Evolutionary conservation across 768 basidiomycete genomes (phyloP).

Genomic region (Stropharia rugosoannulata): DNA sequence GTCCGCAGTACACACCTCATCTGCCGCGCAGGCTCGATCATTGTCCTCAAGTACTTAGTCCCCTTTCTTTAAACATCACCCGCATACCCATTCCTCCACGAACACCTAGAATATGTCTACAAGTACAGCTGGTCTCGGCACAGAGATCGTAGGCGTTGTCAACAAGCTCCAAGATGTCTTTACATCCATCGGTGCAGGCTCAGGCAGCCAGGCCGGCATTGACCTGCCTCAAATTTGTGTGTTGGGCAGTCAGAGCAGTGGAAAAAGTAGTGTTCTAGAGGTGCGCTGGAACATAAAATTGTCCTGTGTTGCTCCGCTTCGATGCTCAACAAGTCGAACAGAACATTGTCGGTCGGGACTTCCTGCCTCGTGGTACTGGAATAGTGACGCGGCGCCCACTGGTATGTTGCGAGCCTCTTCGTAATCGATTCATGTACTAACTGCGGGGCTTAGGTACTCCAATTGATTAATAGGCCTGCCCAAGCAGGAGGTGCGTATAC

Average conservation of each 20-base stretch:
- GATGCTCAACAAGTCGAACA: conserved; percentile 26
- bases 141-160: conserved; percentile 77
- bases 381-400: conserved; percentile 97
- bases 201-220: conserved; percentile 57
- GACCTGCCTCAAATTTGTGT: conserved; percentile 93
- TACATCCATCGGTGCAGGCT: conserved; percentile 73
- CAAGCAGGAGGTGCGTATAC: conserved; percentile 28
- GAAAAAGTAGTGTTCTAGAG: conserved; percentile 92
- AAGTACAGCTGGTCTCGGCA: conserved; percentile 65
- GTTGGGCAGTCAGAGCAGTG: conserved; percentile 88
- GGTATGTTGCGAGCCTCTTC: conserved; percentile 42
- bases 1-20: conserved; percentile 25
- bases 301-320: not conserved
- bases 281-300: conserved; percentile 35
- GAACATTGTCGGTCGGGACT: conserved; percentile 99
- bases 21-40: conserved; percentile 10
- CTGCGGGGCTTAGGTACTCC: conserved; percentile 61
- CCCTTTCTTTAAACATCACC: conserved; percentile 15
- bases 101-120: conserved; percentile 45
- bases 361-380: conserved; percentile 97
- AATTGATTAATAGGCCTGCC: conserved; percentile 87
- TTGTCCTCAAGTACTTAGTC: conserved; percentile 14
- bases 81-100: conserved; percentile 15
- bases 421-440: not conserved
- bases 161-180: conserved; percentile 95